Conservation (phyloP, 495 filamentous ascomycete species). For the Recurvomyces mirabilis region DNA sequence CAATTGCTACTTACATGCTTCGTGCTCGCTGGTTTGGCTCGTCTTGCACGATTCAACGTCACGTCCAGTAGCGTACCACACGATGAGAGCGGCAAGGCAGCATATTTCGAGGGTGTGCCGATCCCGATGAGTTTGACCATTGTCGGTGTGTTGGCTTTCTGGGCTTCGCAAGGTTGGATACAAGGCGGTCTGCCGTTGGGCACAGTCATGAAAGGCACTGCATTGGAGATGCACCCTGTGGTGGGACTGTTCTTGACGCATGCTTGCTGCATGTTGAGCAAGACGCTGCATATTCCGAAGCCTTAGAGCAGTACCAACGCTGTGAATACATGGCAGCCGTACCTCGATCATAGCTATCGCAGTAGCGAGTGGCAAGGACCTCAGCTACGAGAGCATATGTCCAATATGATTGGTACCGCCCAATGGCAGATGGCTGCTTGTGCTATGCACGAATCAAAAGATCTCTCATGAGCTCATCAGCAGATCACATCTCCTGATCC, state of each 20-base stretch:
- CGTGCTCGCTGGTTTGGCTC: constrained; percentile 87
- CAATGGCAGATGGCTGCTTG: too few species aligned
- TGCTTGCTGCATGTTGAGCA: constrained; percentile 88
- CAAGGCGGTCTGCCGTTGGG: constrained; percentile 65
- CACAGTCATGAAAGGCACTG: constrained; percentile 48
- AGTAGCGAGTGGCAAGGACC: too few species aligned
- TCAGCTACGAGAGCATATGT: too few species aligned
- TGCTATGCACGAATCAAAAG: too few species aligned
- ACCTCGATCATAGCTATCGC: too few species aligned
- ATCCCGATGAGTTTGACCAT: constrained; percentile 82
- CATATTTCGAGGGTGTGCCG: constrained; percentile 93
- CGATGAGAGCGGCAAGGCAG: constrained; percentile 77
- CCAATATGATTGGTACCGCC: too few species aligned
- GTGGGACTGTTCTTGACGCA: constrained; percentile 69
- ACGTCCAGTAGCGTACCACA: constrained; percentile 80
- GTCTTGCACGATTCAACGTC: constrained; percentile 94
- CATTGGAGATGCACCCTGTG: constrained; percentile 78
- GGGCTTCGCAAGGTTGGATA: constrained; percentile 70
- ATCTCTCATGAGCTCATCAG: too few species aligned
- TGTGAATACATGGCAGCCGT: too few species aligned
- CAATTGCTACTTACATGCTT: constrained; percentile 79
- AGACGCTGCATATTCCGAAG: constrained; percentile 93
- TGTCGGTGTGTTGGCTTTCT: constrained; percentile 77
- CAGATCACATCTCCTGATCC: too few species aligned
- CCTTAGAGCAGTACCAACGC: too few species aligned